These are phyloP conservation scores for Tilletia horrida DNA, from an alignment of 1,284 basidiomycete species.

Conservation along the genomic window DNA sequence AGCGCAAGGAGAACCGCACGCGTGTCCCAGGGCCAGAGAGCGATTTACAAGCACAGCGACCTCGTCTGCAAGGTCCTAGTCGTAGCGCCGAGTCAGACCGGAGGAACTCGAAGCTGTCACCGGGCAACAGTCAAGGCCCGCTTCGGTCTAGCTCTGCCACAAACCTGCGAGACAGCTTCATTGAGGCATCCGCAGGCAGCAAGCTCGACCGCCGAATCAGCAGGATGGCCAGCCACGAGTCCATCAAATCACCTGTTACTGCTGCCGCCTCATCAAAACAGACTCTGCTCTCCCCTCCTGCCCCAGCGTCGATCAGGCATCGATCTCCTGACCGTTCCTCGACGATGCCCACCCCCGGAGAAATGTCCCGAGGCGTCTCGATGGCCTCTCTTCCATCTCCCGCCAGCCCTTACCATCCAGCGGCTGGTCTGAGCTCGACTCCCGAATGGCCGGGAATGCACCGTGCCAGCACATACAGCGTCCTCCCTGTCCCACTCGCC, in stretches of 20 bases:
- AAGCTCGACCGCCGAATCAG: not conserved
- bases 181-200: not conserved
- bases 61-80: no score
- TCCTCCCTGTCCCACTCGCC: not conserved
- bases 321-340: conserved; percentile 6
- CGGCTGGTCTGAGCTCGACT: not conserved
- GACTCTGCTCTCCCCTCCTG: conserved; percentile 8
- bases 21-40: not conserved
- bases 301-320: conserved; percentile 9
- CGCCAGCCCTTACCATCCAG: not conserved
- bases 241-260: no score
- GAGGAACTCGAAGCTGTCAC: not conserved
- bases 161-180: not conserved
- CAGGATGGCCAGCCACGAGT: not conserved
- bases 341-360: conserved; percentile 11
- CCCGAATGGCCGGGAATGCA: no score
- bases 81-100: not conserved
- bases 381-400: not conserved
- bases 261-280: not conserved
- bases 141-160: not conserved
- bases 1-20: not conserved
- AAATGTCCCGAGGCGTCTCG: not conserved
- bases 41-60: no score
- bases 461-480: not conserved
- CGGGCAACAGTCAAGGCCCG: not conserved